Evolutionary conservation across 2,329 filamentous ascomycete genomes (phyloP), one percentile per base, ranked within the genome.

Genomic region (Colletotrichum sidae): DNA sequence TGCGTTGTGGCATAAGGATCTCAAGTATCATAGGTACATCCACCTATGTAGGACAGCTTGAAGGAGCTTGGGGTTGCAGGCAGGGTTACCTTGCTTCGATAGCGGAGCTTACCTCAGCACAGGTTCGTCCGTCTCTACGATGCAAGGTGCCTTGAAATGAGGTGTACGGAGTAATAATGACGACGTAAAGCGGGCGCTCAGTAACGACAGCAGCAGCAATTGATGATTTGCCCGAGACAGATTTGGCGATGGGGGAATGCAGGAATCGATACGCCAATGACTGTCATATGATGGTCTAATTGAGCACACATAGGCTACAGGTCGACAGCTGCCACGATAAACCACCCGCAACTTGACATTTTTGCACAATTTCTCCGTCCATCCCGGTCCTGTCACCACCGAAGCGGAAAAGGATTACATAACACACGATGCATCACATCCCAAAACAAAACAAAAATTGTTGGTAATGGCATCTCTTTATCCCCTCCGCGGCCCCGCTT

Each of bases 401-500:
- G 38, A 13, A 6, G 9, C 9, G 38, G n/a, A 46, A 33, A 46
- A 46, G 5, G 15, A 3, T 15, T 15, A n/a, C 13, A 9, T 15
- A 46, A 46, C 44, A 15, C 8, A 15, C 8, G 8, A 45, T 46
- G 15, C 44, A 3, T 41, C 44, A 50, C 54, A 35, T 47, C 35
- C 13, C 46, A 46, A 33, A 55, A 42, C 17, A 10, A 13, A 25
- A 37, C 50, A 25, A n/a, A 41, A 13, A 4, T 53, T 35, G 9
- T 44, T 25, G 41, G 33, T 45, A n/a, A 50, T 42, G 55, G 41
- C 46, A 58, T 52, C 41, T 62, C 46, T 45, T 12, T 9, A n/a
- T 12, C 35, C 25, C 15, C 53, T 56, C 52, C 59, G 53, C 59
- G 46, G 58, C 59, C 52, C 46, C 59, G 39, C 59, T 39, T 37